Base-by-base conservation (phyloP, 2,329 filamentous ascomycete genomes). In the Colletotrichum eleusines region DNA sequence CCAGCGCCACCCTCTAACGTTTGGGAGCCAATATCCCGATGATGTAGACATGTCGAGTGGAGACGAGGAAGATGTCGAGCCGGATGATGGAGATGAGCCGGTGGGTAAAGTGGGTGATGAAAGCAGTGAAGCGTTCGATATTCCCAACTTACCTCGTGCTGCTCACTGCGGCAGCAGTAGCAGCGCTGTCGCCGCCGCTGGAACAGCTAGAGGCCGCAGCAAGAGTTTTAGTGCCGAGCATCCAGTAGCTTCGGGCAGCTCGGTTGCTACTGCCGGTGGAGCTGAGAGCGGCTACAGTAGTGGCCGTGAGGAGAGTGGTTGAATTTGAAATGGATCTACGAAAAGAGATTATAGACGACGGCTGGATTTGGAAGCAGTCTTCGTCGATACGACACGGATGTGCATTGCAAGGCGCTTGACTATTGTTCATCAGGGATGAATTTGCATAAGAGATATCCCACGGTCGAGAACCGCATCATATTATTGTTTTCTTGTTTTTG, bases 211-310 rank as follows among this genome's bases (percentile, higher is more conserved):
- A 35, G 75, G 69, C 2, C 74, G 76, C 18, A 81, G 78, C 46
- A 80, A 79, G 61, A 81, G 77, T 46, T 75, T 76, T 14, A 78
- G 75, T 50, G 73, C 72, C 8, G 78, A 81, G 9, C 69, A 74
- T 3, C 72, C 73, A 14, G 64, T 74, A 9, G 77, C 77, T 0
- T 75, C 77, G 0, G 77, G 77, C 7, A 84, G 81, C 40, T 84
- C 83, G 4, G 78, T 77, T 9, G 83, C 82, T 5, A 84, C 83
- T 2, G 81, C 79, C 20, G 82, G 81, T 5, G 82, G 55, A 0
- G 76, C 77, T 1, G 78, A 77, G 69, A 85, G 83, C 63, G 78
- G 79, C 0, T 81, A 81, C 72, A 80, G 74, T 65, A 83, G 77
- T 54, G 80, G 80, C 33, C 75, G 76, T 14, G 78, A 81, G 64